These are phyloP conservation scores for Phaseolus lunatus DNA, from an alignment of 306 rosid genomes.

Conservation along the genomic window DNA sequence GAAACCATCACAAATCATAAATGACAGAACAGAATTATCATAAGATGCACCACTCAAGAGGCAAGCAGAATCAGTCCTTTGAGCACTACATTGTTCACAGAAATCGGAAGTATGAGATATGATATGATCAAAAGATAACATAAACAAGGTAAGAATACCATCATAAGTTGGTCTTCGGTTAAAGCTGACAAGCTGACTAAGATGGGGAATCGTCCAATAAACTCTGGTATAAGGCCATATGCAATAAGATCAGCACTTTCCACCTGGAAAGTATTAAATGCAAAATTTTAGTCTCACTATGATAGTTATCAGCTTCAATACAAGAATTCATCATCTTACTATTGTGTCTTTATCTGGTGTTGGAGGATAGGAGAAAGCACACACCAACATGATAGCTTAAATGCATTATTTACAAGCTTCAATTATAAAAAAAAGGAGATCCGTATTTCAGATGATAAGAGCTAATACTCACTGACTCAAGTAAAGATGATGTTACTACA, in stretches of 20 bases:
- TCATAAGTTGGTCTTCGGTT: constrained; percentile 91
- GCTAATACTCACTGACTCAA: constrained; percentile 72
- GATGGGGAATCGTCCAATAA: constrained; percentile 95
- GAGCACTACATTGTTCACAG: constrained; percentile 14
- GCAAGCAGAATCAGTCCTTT: constrained; percentile 21
- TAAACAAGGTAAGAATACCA: constrained; percentile 61
- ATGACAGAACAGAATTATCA: constrained; percentile 25
- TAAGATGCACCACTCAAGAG: constrained; percentile 2
- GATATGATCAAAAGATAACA: constrained; percentile 1
- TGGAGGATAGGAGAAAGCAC: constrained; percentile 32
- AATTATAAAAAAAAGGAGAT: constrained; percentile 5
- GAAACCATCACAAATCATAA: background rate
- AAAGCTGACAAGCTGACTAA: constrained; percentile 89
- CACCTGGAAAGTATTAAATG: constrained; percentile 65
- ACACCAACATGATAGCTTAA: constrained; percentile 12
- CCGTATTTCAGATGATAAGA: constrained; percentile 18
- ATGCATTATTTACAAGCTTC: constrained; percentile 22
- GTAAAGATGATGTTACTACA: constrained; percentile 81
- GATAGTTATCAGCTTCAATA: constrained; percentile 18
- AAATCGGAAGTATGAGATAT: constrained; percentile 15
- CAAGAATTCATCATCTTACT: background rate
- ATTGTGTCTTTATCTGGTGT: background rate
- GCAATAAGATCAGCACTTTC: constrained; percentile 97
- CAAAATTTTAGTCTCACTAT: constrained; percentile 42
- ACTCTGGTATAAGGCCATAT: constrained; percentile 98